Base-by-base conservation (phyloP, 495 filamentous ascomycete genomes). In the Penicillium coffeae region DNA sequence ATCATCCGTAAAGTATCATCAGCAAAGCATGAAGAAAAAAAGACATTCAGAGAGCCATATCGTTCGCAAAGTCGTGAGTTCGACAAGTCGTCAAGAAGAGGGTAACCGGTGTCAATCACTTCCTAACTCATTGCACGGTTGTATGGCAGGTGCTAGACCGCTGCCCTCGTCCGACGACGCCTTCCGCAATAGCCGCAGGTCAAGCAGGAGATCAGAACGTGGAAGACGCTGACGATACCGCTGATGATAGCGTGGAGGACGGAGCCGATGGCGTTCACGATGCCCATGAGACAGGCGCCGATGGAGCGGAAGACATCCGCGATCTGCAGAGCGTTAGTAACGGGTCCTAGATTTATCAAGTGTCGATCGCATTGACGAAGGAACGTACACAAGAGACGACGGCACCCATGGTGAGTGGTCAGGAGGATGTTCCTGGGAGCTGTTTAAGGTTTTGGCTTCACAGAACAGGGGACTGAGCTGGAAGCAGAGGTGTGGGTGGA, bases 381-480 rank as follows among this genome's bases (percentile, higher is more conserved):
- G 45, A 48, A 85, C 90, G 56, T 91, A 97, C 92, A 59, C 92
- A 96, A 70, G 90, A 95, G 50, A 94, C 80, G 66, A 96, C 88
- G 72, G 88, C 91, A 74, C 92, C 92, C 92, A 97, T 97, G 63
- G 73, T 88, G 76, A 55, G 38, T 9, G 40, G 21, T 21, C 18
- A 20, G 15, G 41, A 40, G 38, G 20, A 34, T 21, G 14, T 38
- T 22, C 9, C 48, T 46, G 45, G 33, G 30, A 21, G 21, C 49
- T 27, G 21, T 22, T 47, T 50, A 50, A 21, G 52, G 40, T 25
- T 55, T 63, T 4, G 60, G 54, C 33, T 58, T 61, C n/a, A 49
- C 48, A 16, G 51, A 16, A 15, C 38, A 38, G 22, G 45, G 25
- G 10, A 54, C 41, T 22, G 62, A 64, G 54, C 56, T 59, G 33